phyloP scores from a whole-genome alignment of 345 rosid genomes.

The Chamaenerion angustifolium region DNA sequence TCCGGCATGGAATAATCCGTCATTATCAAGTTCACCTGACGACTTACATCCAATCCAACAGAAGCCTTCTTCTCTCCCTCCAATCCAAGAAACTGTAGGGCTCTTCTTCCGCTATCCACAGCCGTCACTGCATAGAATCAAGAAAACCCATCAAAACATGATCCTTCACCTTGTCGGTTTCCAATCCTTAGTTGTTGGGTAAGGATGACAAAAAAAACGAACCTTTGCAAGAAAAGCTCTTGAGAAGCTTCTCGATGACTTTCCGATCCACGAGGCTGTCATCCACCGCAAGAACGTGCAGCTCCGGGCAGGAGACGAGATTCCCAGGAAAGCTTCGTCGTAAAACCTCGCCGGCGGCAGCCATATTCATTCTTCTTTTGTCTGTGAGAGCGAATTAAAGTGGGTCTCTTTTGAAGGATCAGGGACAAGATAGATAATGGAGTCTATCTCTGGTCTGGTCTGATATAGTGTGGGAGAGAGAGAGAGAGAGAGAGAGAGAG shows the following conservation, averaged over 20 bases:
- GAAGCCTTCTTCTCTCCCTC: conserved; percentile 21
- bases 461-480: not conserved
- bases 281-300: conserved; percentile 92
- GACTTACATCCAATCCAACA: conserved; percentile 50
- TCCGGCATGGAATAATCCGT: conserved; percentile 33
- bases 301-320: conserved; percentile 22
- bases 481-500: not conserved
- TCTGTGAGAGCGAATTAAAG: too few relatives aligned
- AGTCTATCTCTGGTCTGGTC: not conserved
- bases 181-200: too few relatives aligned
- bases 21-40: conserved; percentile 28
- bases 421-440: not conserved
- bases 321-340: conserved; percentile 4
- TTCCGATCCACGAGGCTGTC: conserved; percentile 75
- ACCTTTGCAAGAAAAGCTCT: conserved; percentile 78
- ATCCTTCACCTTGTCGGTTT: too few relatives aligned
- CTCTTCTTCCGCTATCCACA: conserved; percentile 20
- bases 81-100: conserved; percentile 23
- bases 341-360: conserved; percentile 9
- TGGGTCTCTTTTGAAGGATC: not conserved
- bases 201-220: too few relatives aligned
- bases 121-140: conserved; percentile 24
- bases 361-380: not conserved
- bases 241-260: conserved; percentile 64
- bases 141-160: too few relatives aligned